phyloP scores from a whole-genome alignment of 495 filamentous ascomycete species.

The Umbilicaria muhlenbergii region DNA sequence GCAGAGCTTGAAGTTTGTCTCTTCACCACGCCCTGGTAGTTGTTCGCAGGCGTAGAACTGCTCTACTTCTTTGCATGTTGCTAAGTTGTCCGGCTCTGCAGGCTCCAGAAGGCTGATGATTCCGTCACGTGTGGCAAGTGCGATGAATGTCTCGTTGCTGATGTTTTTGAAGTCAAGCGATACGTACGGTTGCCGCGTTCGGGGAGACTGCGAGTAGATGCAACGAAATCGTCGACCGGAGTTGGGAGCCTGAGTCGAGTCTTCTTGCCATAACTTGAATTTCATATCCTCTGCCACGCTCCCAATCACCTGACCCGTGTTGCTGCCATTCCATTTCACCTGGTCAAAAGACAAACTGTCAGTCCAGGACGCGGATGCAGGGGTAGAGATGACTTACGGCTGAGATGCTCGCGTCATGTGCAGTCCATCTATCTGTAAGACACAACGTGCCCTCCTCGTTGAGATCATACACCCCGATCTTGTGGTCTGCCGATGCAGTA shows the following conservation, averaged over 20 bases:
- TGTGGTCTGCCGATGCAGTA: conserved; percentile 82
- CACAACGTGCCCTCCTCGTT: conserved; percentile 65
- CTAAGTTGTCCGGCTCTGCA: conserved; percentile 65
- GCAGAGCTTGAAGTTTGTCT: conserved; percentile 68
- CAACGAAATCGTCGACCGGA: conserved; percentile 64
- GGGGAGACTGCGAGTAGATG: conserved; percentile 39
- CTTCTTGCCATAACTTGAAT: conserved; percentile 83
- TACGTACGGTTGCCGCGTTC: conserved; percentile 47
- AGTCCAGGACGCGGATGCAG: neutral
- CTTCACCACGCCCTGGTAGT: conserved; percentile 51
- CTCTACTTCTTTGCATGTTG: conserved; percentile 60
- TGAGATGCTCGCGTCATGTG: conserved; percentile 80
- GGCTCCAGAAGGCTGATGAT: conserved; percentile 71
- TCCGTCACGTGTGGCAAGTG: conserved; percentile 67
- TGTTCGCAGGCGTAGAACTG: conserved; percentile 46
- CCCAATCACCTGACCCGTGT: conserved; percentile 44
- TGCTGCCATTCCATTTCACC: conserved; percentile 68
- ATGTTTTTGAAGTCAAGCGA: conserved; percentile 69
- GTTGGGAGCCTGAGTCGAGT: conserved; percentile 52
- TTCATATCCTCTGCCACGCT: conserved; percentile 73
- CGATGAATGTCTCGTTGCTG: conserved; percentile 63
- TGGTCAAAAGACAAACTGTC: conserved; percentile 16
- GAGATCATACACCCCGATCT: conserved; percentile 78
- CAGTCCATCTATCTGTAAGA: conserved; percentile 74
- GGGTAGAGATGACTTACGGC: conserved; percentile 40